These are phyloP conservation scores for Solanum bulbocastanum DNA, from an alignment of 257 asterid species.

Conservation along the genomic window DNA sequence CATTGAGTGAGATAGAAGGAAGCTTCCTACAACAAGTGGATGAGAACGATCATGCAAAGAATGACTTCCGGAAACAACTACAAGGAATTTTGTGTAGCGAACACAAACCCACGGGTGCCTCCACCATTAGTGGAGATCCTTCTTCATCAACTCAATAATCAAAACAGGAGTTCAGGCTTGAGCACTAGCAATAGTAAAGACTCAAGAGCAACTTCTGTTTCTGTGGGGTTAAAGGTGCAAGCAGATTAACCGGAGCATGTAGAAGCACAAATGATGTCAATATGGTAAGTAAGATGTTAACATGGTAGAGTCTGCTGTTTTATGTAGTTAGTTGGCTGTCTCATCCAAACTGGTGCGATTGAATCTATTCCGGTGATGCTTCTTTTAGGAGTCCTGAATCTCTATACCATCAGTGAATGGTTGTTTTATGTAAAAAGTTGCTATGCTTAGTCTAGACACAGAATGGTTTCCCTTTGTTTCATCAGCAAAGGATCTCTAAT, in stretches of 20 bases:
- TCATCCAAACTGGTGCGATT: constrained; percentile 1
- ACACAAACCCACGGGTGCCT: constrained; percentile 24
- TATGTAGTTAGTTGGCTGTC: neutral
- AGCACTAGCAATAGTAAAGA: constrained; percentile 58
- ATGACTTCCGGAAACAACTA: constrained; percentile 66
- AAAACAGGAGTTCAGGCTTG: constrained; percentile 34
- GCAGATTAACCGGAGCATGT: neutral
- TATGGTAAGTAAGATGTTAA: neutral
- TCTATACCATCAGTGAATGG: neutral
- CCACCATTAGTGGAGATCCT: constrained; percentile 31
- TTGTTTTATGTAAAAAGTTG: constrained; percentile 35
- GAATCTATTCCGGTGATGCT: constrained; percentile 8
- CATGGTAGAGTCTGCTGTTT: constrained; percentile 10
- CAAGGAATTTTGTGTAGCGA: constrained; percentile 63
- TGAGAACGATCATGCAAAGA: constrained; percentile 61
- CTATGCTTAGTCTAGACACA: constrained; percentile 1
- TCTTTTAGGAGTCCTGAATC: constrained; percentile 8
- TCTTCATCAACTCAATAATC: constrained; percentile 27
- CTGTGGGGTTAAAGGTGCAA: constrained; percentile 8
- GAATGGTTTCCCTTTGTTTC: constrained; percentile 27
- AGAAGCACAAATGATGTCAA: constrained; percentile 7
- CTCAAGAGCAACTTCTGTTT: constrained; percentile 24
- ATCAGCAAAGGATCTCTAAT: constrained; percentile 24
- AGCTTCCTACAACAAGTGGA: constrained; percentile 57
- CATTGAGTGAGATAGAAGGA: constrained; percentile 75